Conservation (phyloP, 2,329 filamentous ascomycete genomes). For the Aspergillus nomiae region DNA sequence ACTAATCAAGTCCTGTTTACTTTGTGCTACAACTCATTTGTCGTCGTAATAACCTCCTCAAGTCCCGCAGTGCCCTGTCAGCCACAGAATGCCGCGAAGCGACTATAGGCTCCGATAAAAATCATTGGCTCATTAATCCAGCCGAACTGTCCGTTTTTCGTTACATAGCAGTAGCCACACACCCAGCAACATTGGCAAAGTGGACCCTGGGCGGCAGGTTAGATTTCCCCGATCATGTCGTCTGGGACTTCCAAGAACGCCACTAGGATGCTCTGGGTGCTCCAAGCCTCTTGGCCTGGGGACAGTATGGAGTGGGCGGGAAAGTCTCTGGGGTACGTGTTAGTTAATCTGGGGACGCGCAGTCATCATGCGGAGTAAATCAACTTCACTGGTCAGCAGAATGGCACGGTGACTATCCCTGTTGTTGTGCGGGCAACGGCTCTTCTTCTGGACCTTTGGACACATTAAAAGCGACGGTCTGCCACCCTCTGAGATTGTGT, state of each 20-base stretch:
- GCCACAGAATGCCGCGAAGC: too few species aligned
- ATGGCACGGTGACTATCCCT: background rate
- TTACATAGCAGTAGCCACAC: background rate
- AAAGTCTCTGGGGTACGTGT: background rate
- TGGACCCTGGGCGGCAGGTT: background rate
- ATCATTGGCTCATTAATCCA: background rate
- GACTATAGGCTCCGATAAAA: background rate
- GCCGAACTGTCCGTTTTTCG: background rate
- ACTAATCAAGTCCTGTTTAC: background rate
- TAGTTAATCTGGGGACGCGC: conserved; percentile 4
- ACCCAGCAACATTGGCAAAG: background rate
- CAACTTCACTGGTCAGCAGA: background rate
- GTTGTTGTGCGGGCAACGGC: background rate
- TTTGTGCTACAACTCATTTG: background rate
- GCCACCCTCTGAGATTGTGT: background rate
- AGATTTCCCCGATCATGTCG: background rate
- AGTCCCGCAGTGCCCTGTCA: background rate
- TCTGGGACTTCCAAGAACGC: conserved; percentile 5
- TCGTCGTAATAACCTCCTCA: background rate
- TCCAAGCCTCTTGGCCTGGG: conserved; percentile 13
- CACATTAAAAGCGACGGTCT: conserved; percentile 6
- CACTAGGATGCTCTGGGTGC: conserved; percentile 6
- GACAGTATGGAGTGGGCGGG: background rate
- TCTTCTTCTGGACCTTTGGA: background rate
- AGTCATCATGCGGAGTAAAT: background rate